These are phyloP conservation scores for Cladosporium phlei DNA, from an alignment of 2,329 filamentous ascomycete genomes.

Conservation along the genomic window DNA sequence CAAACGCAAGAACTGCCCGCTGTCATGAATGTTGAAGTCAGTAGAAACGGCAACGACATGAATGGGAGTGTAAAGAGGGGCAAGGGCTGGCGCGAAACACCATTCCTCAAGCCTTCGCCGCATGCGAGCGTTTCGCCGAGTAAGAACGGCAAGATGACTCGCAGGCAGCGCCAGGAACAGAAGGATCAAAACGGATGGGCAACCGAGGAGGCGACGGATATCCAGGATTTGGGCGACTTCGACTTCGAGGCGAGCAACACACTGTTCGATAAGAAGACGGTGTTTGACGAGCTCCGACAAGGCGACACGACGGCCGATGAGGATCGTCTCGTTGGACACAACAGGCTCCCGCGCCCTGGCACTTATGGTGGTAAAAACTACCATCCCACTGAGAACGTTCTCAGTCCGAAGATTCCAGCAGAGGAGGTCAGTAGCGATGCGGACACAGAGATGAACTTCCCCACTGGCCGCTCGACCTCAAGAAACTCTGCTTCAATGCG, in stretches of 20 bases:
- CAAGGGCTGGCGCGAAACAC: slow-evolving; percentile 65
- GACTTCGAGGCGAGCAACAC: slow-evolving; percentile 86
- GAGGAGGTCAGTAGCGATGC: slow-evolving; percentile 31
- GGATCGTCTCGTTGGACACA: slow-evolving; percentile 85
- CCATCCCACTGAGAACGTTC: slow-evolving; percentile 85
- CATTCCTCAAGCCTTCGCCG: slow-evolving; percentile 59
- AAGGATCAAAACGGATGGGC: slow-evolving; percentile 79
- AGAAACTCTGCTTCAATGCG: slow-evolving; percentile 29
- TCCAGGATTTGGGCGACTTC: slow-evolving; percentile 89
- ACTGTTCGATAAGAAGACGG: slow-evolving; percentile 87
- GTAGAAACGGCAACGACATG: slow-evolving; percentile 35
- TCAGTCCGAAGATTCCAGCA: slow-evolving; percentile 51
- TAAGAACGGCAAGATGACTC: slow-evolving; percentile 36
- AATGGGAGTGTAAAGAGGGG: slow-evolving; percentile 42
- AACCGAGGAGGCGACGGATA: slow-evolving; percentile 91
- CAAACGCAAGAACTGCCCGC: slow-evolving; percentile 23
- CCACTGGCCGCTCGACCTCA: slow-evolving; percentile 31
- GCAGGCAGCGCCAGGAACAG: slow-evolving; percentile 44
- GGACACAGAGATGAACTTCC: slow-evolving; percentile 32
- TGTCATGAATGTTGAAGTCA: slow-evolving; percentile 32
- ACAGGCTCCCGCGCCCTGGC: slow-evolving; percentile 56
- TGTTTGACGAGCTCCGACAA: slow-evolving; percentile 87
- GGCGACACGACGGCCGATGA: slow-evolving; percentile 87
- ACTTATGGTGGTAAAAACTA: slow-evolving; percentile 73
- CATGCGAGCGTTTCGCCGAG: slow-evolving; percentile 37